These are phyloP conservation scores for Hanseniaspora gamundiae DNA, from an alignment of 1,139 yeast species.

Conservation along the genomic window DNA sequence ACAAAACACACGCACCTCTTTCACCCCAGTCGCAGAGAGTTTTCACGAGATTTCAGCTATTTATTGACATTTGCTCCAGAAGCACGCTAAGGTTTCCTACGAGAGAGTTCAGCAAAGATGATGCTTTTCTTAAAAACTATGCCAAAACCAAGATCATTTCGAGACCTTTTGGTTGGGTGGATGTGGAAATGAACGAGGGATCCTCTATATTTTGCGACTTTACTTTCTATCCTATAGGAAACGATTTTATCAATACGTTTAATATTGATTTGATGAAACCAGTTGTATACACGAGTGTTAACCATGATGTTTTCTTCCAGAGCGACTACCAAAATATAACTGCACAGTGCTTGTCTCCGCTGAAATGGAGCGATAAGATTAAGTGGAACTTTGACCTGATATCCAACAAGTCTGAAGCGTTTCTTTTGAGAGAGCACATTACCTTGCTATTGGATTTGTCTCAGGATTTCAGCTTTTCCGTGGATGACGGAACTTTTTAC, in stretches of 20 bases:
- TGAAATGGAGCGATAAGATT: constrained; percentile 71
- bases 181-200: constrained; percentile 45
- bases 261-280: constrained; percentile 39
- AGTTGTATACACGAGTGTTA: constrained; percentile 72
- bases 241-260: constrained; percentile 50
- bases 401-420: constrained; percentile 45
- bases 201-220: constrained; percentile 38
- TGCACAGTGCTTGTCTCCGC: constrained; percentile 55
- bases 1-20: constrained; percentile 33
- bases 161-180: constrained; percentile 88
- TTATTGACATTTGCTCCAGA: constrained; percentile 45
- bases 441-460: constrained; percentile 61
- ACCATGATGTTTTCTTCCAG: constrained; percentile 65
- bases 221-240: constrained; percentile 40
- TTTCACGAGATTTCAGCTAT: constrained; percentile 43
- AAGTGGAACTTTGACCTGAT: constrained; percentile 50
- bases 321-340: constrained; percentile 48
- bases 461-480: constrained; percentile 48
- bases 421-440: constrained; percentile 74
- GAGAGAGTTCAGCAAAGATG: constrained; percentile 72
- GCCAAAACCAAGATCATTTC: constrained; percentile 22
- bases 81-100: constrained; percentile 69
- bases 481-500: constrained; percentile 64
- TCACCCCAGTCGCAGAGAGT: constrained; percentile 40
- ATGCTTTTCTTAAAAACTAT: constrained; percentile 24